phyloP scores from a whole-genome alignment of 1,284 basidiomycete species.

The Chalciporus sp. region DNA sequence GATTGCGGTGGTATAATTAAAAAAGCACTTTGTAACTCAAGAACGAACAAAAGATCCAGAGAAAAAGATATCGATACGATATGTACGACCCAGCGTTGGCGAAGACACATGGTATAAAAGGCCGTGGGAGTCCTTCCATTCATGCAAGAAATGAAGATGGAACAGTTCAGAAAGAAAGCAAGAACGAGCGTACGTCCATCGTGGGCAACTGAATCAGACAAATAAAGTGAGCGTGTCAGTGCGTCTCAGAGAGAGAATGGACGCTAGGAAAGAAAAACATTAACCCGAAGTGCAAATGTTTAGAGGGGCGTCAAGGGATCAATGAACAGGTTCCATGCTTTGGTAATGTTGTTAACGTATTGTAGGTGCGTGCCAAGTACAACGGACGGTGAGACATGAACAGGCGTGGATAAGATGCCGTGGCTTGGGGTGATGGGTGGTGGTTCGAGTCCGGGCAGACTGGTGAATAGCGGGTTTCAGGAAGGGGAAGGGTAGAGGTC shows the following conservation, averaged over 20 bases:
- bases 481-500: neutral
- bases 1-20: neutral
- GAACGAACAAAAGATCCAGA: neutral
- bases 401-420: neutral
- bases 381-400: conserved; percentile 4
- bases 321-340: conserved; percentile 5
- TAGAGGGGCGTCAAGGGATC: conserved; percentile 16
- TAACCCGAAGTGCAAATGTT: conserved; percentile 9
- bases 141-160: neutral
- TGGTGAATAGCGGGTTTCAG: neutral
- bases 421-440: neutral
- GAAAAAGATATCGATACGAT: conserved; percentile 10
- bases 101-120: conserved; percentile 14
- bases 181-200: conserved; percentile 1
- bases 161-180: conserved; percentile 11
- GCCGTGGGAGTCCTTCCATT: conserved; percentile 11
- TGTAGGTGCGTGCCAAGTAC: conserved; percentile 21
- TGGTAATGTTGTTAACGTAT: conserved; percentile 1
- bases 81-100: conserved; percentile 10
- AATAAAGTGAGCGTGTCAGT: neutral
- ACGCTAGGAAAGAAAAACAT: conserved; percentile 7
- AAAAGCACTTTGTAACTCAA: conserved; percentile 1
- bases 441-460: neutral
- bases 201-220: neutral
- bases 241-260: no score